Evolutionary conservation across 306 rosid species (phyloP).

Genomic region (Cicer yamashitae): DNA sequence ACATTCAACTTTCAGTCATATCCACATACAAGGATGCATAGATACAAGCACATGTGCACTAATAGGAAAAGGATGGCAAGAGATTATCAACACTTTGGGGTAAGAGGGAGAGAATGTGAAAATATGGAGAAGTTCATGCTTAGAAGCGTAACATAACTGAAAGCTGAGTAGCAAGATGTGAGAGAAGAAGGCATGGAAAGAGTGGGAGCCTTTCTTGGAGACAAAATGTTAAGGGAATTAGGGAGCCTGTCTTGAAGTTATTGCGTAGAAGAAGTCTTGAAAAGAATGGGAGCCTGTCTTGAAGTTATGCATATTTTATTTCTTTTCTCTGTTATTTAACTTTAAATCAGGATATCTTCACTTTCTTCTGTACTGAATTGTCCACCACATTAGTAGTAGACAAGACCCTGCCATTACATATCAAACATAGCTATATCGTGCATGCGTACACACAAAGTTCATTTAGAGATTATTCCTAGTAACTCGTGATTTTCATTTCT

Average conservation of each 20-base stretch:
- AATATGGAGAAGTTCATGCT: background rate
- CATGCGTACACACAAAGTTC: background rate
- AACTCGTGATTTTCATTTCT: slow-evolving; percentile 10
- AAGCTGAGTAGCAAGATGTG: slow-evolving; percentile 10
- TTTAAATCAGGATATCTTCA: slow-evolving; percentile 7
- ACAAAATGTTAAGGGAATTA: slow-evolving; percentile 3
- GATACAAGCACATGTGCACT: background rate
- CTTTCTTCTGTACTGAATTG: background rate
- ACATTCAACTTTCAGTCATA: background rate
- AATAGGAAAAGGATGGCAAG: background rate
- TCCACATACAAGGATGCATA: background rate
- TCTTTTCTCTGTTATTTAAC: slow-evolving; percentile 9
- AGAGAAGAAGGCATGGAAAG: slow-evolving; percentile 6
- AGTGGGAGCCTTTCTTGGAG: background rate
- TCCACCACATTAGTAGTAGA: background rate
- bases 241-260: background rate
- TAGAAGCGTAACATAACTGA: background rate
- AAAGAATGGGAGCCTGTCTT: background rate
- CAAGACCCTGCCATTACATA: background rate
- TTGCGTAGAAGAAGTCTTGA: too few species aligned
- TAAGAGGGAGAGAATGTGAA: too few species aligned
- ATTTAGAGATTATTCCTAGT: slow-evolving; percentile 12
- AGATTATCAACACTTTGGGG: background rate
- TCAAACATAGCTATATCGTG: background rate
- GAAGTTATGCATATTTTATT: background rate